Conservation (phyloP, 2,329 filamentous ascomycete genomes). For the Ophiostoma tasmaniense region DNA sequence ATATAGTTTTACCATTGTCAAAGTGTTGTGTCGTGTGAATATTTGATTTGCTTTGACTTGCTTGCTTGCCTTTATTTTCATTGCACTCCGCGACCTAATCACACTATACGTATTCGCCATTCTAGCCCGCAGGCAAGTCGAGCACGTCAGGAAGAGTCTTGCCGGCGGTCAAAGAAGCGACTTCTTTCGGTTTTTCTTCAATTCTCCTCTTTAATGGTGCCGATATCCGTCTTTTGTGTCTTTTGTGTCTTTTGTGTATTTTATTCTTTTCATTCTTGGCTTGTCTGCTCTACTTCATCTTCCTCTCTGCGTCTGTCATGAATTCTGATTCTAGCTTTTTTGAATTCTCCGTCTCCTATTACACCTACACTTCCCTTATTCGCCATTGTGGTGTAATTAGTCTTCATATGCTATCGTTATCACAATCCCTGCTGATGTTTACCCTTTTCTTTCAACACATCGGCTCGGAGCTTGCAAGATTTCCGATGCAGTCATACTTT, state of each 20-base stretch:
- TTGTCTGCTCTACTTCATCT: neutral
- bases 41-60: too few relatives aligned
- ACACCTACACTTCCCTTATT: neutral
- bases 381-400: neutral
- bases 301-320: neutral
- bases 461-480: constrained; percentile 1
- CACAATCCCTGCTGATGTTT: neutral
- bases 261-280: neutral
- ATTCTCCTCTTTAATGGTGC: neutral
- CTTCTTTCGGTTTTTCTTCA: neutral
- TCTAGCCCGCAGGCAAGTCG: neutral
- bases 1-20: too few relatives aligned
- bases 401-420: neutral
- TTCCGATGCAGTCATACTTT: neutral
- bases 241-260: neutral
- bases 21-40: too few relatives aligned
- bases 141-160: neutral
- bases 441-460: neutral
- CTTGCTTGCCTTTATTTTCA: too few relatives aligned
- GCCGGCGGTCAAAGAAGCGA: neutral
- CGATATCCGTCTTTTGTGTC: neutral
- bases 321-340: too few relatives aligned
- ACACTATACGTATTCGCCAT: neutral
- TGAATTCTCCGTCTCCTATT: neutral
- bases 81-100: neutral